Percentiles rank a stretch among this genome's conserved stretches.
Conservation (phyloP, 768 basidiomycete genomes). For the Macrolepiota dolichaula region DNA sequence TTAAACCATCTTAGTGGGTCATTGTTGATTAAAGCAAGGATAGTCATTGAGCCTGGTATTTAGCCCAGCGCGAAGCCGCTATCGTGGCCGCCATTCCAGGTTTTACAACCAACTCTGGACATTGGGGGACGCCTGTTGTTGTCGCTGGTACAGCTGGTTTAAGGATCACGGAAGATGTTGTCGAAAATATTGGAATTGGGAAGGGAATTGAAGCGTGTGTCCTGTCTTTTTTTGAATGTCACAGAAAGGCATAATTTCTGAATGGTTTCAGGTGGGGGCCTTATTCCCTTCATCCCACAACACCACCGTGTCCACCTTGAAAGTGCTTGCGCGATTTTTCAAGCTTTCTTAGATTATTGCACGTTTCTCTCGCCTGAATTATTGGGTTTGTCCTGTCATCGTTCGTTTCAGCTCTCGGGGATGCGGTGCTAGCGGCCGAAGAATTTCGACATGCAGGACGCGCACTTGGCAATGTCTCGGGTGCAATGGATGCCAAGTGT, state of each 20-base stretch:
- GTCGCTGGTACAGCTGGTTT: slow-evolving; percentile 87
- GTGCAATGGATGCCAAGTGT: slow-evolving; percentile 75
- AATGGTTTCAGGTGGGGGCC: slow-evolving; percentile 48
- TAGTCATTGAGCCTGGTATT: neutral
- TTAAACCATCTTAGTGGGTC: slow-evolving; percentile 76
- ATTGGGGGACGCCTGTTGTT: slow-evolving; percentile 84
- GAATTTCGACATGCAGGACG: slow-evolving; percentile 83
- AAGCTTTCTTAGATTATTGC: slow-evolving; percentile 50
- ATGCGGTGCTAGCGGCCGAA: slow-evolving; percentile 81
- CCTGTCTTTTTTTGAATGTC: slow-evolving; percentile 29
- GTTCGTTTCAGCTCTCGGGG: slow-evolving; percentile 45
- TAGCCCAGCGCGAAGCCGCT: slow-evolving; percentile 84
- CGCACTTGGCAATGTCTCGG: slow-evolving; percentile 80
- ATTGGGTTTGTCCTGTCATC: neutral
- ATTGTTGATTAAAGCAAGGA: neutral
- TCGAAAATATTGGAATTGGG: slow-evolving; percentile 83
- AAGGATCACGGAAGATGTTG: slow-evolving; percentile 60
- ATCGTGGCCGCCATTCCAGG: slow-evolving; percentile 88
- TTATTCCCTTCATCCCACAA: slow-evolving; percentile 26
- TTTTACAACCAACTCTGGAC: slow-evolving; percentile 81
- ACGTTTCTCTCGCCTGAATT: slow-evolving; percentile 2
- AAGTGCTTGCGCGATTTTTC: slow-evolving; percentile 55
- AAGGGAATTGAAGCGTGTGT: slow-evolving; percentile 68
- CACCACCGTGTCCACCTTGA: slow-evolving; percentile 79
- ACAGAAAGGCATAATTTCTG: slow-evolving; percentile 59